A percentile compares a stretch with the other conserved stretches of the same genome.
Evolutionary conservation across 345 rosid species (phyloP).

Genomic region (Citrus unshiu): DNA sequence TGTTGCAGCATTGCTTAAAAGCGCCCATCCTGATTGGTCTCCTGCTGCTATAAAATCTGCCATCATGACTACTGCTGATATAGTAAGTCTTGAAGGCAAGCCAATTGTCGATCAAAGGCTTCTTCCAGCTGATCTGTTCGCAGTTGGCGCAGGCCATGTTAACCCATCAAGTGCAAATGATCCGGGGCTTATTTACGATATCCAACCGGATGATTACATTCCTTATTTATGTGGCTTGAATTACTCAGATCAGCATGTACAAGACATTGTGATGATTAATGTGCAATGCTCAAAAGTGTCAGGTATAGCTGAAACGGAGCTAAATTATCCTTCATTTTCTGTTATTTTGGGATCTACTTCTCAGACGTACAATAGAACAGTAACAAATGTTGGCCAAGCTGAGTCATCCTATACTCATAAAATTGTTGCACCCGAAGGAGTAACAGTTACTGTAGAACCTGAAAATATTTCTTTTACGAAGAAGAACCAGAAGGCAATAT

Average conservation of each 20-base stretch:
- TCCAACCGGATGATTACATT: conserved; percentile 38
- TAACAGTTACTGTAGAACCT: conserved; percentile 10
- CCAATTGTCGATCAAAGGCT: conserved; percentile 32
- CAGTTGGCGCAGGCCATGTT: conserved; percentile 43
- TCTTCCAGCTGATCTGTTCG: conserved; percentile 39
- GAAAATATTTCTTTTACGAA: background rate
- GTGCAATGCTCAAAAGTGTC: conserved; percentile 17
- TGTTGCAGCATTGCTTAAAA: conserved; percentile 35
- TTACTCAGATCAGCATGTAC: conserved; percentile 22
- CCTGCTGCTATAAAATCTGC: conserved; percentile 54
- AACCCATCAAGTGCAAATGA: conserved; percentile 45
- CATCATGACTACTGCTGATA: conserved; percentile 41
- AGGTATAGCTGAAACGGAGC: conserved; percentile 23
- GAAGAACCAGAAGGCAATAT: conserved; percentile 23
- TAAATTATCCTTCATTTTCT: conserved; percentile 41
- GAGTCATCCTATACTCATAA: conserved; percentile 21
- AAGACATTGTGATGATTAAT: conserved; percentile 4
- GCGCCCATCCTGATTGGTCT: conserved; percentile 44
- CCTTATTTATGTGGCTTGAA: conserved; percentile 40
- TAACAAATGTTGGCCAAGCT: conserved; percentile 40
- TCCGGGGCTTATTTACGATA: conserved; percentile 45
- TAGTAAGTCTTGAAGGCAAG: conserved; percentile 27
- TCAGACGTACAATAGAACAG: conserved; percentile 28
- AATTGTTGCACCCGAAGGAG: conserved; percentile 23
- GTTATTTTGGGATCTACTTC: conserved; percentile 4